Base-by-base conservation (phyloP, 139 green algal genomes). In the Pycnococcus provasolii region DNA sequence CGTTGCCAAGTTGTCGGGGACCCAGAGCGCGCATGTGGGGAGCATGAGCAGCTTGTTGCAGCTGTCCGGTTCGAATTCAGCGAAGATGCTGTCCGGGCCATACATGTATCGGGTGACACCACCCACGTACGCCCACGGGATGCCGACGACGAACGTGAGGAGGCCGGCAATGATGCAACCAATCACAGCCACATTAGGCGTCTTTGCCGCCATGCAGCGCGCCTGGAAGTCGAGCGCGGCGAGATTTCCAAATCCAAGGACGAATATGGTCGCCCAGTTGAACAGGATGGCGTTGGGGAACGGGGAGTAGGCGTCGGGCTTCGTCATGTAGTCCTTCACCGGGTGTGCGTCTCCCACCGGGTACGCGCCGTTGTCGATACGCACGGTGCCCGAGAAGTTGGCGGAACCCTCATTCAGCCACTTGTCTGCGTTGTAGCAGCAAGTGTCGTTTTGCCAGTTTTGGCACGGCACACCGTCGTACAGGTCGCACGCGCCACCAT, bases 141-240 rank as follows among this genome's bases (percentile, higher is more conserved):
- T 62, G 48, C 72, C 66, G 42, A 73, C 54, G 66, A 66, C 11
- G 66, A 73, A 52, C 44, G 66, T 66, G 0, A 79, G 11, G 1
- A 66, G 3, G 26, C 76, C 76, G 3, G 67, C 68, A 3, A 79
- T 69, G 42, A 79, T 61, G 64, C 70, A 73, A 39, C 48, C 67
- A 47, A 70, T 58, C 41, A 58, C 63, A 2, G 76, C 76, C 2
- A 58, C 51, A 39, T 52, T 44, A 15, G 76, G 58, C 15, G 48
- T 68, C 67, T 76, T 76, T 42, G 72, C 64, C 3, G 76, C 72
- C 66, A 82, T 72, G 68, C 58, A 69, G 41, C 76, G 68, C 2
- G 71, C 71, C 66, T 81, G 75, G 68, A 77, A 82, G 64, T 82
- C 77, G 2, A 82, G 64, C 5, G 72, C 77, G 44, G 66, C 73